Evolutionary conservation across 2,329 filamentous ascomycete genomes (phyloP), one percentile per base, ranked within the genome.

Genomic region (Cercospora sesami): DNA sequence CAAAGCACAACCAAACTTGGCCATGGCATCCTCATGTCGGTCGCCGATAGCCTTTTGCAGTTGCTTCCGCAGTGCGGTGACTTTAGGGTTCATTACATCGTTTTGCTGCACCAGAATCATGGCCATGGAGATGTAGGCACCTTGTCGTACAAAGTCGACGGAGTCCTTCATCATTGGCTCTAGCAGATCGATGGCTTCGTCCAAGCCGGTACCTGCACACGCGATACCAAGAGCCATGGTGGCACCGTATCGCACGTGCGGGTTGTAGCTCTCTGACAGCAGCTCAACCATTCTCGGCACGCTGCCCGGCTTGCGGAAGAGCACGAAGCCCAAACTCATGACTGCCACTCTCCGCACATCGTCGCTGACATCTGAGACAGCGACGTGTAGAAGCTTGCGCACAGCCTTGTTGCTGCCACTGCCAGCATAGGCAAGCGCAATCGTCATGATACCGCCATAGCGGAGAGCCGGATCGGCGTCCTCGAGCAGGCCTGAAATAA

Each of bases 101-200:
- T 98, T 99, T 80, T 98, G 95, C 82, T 99, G 95, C n/a, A 97
- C 92, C 86, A 99, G 90, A 75, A 99, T 97, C 95, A 99, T 99
- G 68, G 95, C 89, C 67, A 98, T 86, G 2, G 95, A 89, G 75
- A 99, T 98, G 71, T 98, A 85, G 48, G 95, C 94, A 78, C 96
- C 95, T 81, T 99, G 95, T 74, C 96, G 90, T 63, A 99, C 95
- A 79, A 99, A 99, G 82, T 99, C 95, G 67, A 94, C 96, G 7
- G 95, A 96, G 75, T 99, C 95, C 85, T 98, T 99, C 84, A 97
- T 94, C 95, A 99, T 99, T 18, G 95, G 95, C 83, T 99, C 95
- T 4, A 99, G 86, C 18, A 99, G 86, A 76, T 99, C 95, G 70
- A 98, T 95, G 23, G 96, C 95, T 81, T 99, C 95, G 71, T 97